Conservation (phyloP, 257 asterid species). For the Nyctanthes arbortristis region DNA sequence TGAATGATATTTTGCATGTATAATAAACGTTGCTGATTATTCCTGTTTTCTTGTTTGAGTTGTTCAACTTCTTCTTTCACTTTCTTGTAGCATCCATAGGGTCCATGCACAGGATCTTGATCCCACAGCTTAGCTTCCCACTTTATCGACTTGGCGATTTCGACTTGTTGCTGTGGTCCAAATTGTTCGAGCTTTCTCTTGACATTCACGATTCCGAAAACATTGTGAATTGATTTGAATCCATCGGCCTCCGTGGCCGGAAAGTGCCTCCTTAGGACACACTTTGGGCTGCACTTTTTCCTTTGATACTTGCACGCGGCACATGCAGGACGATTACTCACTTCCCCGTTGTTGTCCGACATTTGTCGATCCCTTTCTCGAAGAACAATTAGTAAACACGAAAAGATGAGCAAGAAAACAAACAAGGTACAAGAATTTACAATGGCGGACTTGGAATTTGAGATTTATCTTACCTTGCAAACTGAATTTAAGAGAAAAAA, state of each 20-base stretch:
- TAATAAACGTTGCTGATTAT: background rate
- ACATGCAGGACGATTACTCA: conserved; percentile 33
- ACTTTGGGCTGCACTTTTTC: conserved; percentile 28
- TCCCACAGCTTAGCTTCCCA: conserved; percentile 42
- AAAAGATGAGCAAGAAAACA: background rate
- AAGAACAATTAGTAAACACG: background rate
- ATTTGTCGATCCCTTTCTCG: background rate
- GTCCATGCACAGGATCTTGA: conserved; percentile 27
- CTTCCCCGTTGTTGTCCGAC: background rate
- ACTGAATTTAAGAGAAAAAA: too few species aligned
- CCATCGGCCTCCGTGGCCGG: conserved; percentile 16
- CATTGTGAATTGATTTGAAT: conserved; percentile 26
- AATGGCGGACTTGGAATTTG: too few species aligned
- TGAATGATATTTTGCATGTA: background rate
- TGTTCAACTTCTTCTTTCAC: conserved; percentile 5
- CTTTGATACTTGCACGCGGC: conserved; percentile 46
- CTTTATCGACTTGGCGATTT: conserved; percentile 13
- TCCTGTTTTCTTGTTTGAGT: background rate
- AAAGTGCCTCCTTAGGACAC: conserved; percentile 30
- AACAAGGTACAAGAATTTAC: background rate
- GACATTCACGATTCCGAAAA: conserved; percentile 30
- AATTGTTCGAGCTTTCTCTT: conserved; percentile 16
- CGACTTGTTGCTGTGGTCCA: background rate
- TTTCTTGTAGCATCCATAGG: conserved; percentile 16
- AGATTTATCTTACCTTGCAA: too few species aligned